Evolutionary conservation across 192 early-diverging fungal species (phyloP), one percentile per base, ranked within the genome.

Genomic region (Chytriomyces sp.): DNA sequence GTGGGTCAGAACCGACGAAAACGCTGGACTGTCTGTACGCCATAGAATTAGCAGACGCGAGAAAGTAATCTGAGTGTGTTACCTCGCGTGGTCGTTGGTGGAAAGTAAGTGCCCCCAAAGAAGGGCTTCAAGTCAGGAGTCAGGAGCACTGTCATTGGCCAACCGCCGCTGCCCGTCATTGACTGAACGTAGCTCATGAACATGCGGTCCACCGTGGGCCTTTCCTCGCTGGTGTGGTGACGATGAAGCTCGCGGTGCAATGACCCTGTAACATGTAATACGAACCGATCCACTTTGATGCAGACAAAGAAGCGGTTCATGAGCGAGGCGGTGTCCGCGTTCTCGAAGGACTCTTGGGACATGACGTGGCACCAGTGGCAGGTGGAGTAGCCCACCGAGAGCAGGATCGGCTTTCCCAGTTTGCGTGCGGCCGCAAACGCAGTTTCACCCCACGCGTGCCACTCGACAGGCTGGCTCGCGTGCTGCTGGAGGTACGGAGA

Each of bases 371-470:
- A 74, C 73, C 73, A 74, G 77, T 89, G 87, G 73, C 87, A 89
- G 26, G 89, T 89, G 37, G 84, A 86, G 68, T 90, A 90, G 39
- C 89, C 89, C 17, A 90, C 79, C 66, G 86, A 88, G 12, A 90
- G 66, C 58, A 90, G 84, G 34, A 90, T 89, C 10, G 82, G 80
- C 68, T 86, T 90, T 53, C 85, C 79, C 63, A 86, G 78, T n/a
- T 75, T 33, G 34, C 67, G 59, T 8, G 89, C 85, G 39, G 78
- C 79, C 25, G 74, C 55, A 54, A 90, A 89, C 6, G 89, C 89
- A 64, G 88, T 86, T 65, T 86, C 64, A 6, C 86, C 78, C 89
- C 89, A 90, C 34, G 89, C 86, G 73, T 85, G 88, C 89, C 89
- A 90, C 68, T 90, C 87, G 10, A 86, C 85, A 7, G 84, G 84